Evolutionary conservation across 768 basidiomycete genomes (phyloP).

Genomic region (Tremella fuciformis): DNA sequence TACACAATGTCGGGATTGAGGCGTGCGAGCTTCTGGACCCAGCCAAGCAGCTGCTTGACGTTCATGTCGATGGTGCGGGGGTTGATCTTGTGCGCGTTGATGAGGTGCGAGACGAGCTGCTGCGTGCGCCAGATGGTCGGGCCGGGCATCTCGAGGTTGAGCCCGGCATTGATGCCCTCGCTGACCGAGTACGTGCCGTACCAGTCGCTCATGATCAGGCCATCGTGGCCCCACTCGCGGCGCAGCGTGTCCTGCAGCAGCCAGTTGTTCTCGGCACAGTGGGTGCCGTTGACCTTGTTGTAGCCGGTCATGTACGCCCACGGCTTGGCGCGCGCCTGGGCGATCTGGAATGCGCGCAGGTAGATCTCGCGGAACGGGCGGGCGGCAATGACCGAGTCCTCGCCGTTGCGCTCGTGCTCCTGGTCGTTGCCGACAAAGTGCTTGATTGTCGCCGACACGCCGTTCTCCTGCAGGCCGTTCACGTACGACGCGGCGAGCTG

Average conservation of each 20-base stretch:
- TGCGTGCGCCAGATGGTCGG: conserved; percentile 20
- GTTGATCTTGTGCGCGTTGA: conserved; percentile 56
- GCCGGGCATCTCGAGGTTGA: conserved; percentile 55
- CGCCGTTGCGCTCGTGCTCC: conserved; percentile 61
- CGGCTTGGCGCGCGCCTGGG: conserved; percentile 53
- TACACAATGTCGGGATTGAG: conserved; percentile 67
- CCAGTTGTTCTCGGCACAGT: conserved; percentile 60
- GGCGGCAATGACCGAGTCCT: conserved; percentile 55
- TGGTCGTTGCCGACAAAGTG: conserved; percentile 70
- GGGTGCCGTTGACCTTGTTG: conserved; percentile 63
- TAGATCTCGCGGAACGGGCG: conserved; percentile 71
- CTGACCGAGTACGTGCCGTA: conserved; percentile 56
- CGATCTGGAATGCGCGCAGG: conserved; percentile 59
- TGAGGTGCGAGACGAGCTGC: conserved; percentile 18
- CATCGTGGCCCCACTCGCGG: conserved; percentile 66
- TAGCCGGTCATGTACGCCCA: conserved; percentile 54
- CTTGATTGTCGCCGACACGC: conserved; percentile 69
- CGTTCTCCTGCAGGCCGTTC: conserved; percentile 65
- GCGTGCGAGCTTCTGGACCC: conserved; percentile 67
- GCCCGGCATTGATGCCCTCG: conserved; percentile 60
- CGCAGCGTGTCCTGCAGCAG: conserved; percentile 60
- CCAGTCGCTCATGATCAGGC: conserved; percentile 65
- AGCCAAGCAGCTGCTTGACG: conserved; percentile 62
- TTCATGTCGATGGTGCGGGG: conserved; percentile 51
- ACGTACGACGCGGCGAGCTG: conserved; percentile 66